These are phyloP conservation scores for Cladosporium sp. DNA, from an alignment of 2,329 filamentous ascomycete genomes.

Conservation along the genomic window DNA sequence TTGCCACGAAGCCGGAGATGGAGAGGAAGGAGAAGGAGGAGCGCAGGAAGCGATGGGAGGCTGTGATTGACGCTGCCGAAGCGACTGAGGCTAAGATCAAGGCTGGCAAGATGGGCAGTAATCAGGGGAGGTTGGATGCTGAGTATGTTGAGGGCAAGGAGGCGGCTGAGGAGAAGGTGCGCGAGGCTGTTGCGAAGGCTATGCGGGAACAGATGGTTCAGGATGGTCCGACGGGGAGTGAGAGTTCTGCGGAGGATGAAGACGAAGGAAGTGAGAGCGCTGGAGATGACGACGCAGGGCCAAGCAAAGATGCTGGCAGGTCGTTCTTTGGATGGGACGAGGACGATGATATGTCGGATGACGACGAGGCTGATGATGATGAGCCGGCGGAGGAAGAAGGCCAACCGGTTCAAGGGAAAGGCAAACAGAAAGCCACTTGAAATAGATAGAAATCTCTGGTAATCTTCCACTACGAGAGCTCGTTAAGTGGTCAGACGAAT, in stretches of 20 bases:
- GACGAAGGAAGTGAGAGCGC: constrained; percentile 30
- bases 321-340: constrained; percentile 73
- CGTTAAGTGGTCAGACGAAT: too few relatives aligned
- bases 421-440: constrained; percentile 32
- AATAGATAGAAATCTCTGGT: neutral
- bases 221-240: constrained; percentile 36
- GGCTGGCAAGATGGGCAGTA: constrained; percentile 58
- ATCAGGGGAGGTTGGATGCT: constrained; percentile 62
- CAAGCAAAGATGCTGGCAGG: constrained; percentile 34
- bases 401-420: constrained; percentile 35
- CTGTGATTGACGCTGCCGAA: constrained; percentile 80
- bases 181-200: constrained; percentile 65
- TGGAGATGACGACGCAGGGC: constrained; percentile 22
- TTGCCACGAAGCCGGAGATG: constrained; percentile 96
- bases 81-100: constrained; percentile 75
- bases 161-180: constrained; percentile 75
- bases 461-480: too few relatives aligned
- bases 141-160: constrained; percentile 96
- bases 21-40: constrained; percentile 88
- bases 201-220: constrained; percentile 57
- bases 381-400: neutral
- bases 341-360: constrained; percentile 45
- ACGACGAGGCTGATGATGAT: constrained; percentile 30
- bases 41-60: constrained; percentile 75
- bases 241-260: constrained; percentile 40